phyloP scores from a whole-genome alignment of 352 stramenopile species.

The Pythium sukuiense region DNA sequence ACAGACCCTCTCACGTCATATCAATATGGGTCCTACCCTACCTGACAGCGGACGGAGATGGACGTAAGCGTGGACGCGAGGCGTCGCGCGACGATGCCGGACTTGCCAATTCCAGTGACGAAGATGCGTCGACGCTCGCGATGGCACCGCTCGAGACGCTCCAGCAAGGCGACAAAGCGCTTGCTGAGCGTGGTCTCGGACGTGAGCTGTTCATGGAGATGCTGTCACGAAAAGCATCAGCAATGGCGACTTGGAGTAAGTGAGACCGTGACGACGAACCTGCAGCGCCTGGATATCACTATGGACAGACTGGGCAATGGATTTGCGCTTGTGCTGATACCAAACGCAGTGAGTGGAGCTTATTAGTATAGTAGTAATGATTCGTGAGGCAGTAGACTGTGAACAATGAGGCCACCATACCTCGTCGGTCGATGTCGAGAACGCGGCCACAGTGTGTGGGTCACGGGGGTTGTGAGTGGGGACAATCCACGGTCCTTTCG shows the following conservation, averaged over 20 bases:
- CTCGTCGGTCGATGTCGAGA: neutral
- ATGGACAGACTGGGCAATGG: slow-evolving; percentile 5
- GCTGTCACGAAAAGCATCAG: slow-evolving; percentile 23
- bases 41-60: slow-evolving; percentile 70
- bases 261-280: neutral
- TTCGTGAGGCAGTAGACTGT: neutral
- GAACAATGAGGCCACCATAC: neutral
- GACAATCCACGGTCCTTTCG: neutral
- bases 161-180: slow-evolving; percentile 36
- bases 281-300: slow-evolving; percentile 22
- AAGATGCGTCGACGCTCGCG: slow-evolving; percentile 50
- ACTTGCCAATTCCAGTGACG: slow-evolving; percentile 82
- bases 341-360: neutral
- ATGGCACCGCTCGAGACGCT: slow-evolving; percentile 44
- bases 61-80: slow-evolving; percentile 73
- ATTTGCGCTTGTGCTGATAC: neutral
- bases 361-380: too few species aligned
- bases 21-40: slow-evolving; percentile 13
- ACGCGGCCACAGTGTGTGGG: neutral
- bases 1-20: too few species aligned
- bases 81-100: slow-evolving; percentile 64
- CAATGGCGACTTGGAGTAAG: neutral
- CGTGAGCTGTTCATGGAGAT: slow-evolving; percentile 37
- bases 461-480: neutral
- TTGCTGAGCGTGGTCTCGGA: slow-evolving; percentile 27